Base-by-base conservation (phyloP, 495 filamentous ascomycete species). In the Pyronema omphalodes region DNA sequence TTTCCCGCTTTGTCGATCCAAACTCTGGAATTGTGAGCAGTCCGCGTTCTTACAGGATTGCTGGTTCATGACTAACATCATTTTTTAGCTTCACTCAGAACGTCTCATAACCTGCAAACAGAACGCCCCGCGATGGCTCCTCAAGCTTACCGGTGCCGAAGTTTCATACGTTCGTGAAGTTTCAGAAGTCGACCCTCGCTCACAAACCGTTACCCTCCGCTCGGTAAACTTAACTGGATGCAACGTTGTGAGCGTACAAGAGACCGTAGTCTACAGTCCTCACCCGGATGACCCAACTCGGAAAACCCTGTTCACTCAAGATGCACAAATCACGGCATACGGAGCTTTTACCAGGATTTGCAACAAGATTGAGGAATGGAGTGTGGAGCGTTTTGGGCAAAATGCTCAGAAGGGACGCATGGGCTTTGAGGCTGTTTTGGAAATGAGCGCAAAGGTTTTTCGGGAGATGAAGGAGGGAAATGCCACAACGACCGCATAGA, bases 271-370 rank as follows among this genome's bases (percentile, higher is more conserved):
- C 35, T 98, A 95, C 67, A 71, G 76, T 51, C 88, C 84, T 0
- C 63, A 78, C 17, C 66, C 69, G 6, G 62, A 65, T 8, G 67
- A 71, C 5, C 74, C 74, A 33, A 69, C 71, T 36, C 71, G 74
- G 48, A 76, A 76, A 59, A 98, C 91, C 4, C 74, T 76, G 33
- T 95, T 96, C 66, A 71, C 74, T 37, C 91, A 98, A 71, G 78
- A 86, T 51, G 91, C 91, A 7, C 76, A 84, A 68, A 93, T 98
- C 64, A 94, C 86, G 1, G 91, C 91, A 1, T 71, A 96, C 11
- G 89, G 93, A 55, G 91, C 91, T 15, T 96, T 89, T 86, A 84
- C 94, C 68, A 86, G 86, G 61, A 80, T 98, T 63, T 88, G 84
- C 70, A 91, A 85, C 64, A 84, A 80, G 67, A 87, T 98, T 60